These are phyloP conservation scores for Sherardia arvensis DNA, from an alignment of 257 asterid species.

Conservation along the genomic window DNA sequence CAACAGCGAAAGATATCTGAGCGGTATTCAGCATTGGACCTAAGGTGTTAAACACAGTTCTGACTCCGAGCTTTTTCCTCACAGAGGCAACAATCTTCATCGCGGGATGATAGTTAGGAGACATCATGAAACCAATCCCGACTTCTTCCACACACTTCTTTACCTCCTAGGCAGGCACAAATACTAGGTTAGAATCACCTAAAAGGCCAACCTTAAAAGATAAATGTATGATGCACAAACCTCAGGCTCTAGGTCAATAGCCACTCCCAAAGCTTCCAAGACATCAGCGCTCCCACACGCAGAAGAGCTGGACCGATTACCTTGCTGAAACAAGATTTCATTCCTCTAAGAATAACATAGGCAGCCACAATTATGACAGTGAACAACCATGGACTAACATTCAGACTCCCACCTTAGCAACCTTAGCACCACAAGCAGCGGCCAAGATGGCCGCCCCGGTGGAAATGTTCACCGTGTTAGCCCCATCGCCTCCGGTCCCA, in stretches of 20 bases:
- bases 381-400: neutral
- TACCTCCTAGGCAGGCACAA: constrained; percentile 39
- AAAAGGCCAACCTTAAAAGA: neutral
- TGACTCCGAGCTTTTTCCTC: constrained; percentile 63
- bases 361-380: neutral
- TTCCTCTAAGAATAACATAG: too few relatives aligned
- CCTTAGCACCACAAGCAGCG: constrained; percentile 83
- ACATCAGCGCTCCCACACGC: constrained; percentile 94
- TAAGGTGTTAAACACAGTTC: constrained; percentile 63
- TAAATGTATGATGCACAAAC: constrained; percentile 31
- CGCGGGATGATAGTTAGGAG: constrained; percentile 77
- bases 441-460: constrained; percentile 88
- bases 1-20: constrained; percentile 52
- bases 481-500: constrained; percentile 85
- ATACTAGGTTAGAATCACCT: neutral
- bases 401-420: constrained; percentile 51
- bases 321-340: constrained; percentile 55
- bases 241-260: constrained; percentile 54
- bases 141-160: constrained; percentile 51
- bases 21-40: constrained; percentile 90
- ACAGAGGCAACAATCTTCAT: constrained; percentile 75
- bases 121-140: constrained; percentile 91
- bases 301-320: constrained; percentile 79
- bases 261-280: constrained; percentile 67
- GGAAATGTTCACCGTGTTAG: constrained; percentile 71